Base-by-base conservation (phyloP, 2,329 filamentous ascomycete species). In the Neophaeococcomyces mojaviensis region DNA sequence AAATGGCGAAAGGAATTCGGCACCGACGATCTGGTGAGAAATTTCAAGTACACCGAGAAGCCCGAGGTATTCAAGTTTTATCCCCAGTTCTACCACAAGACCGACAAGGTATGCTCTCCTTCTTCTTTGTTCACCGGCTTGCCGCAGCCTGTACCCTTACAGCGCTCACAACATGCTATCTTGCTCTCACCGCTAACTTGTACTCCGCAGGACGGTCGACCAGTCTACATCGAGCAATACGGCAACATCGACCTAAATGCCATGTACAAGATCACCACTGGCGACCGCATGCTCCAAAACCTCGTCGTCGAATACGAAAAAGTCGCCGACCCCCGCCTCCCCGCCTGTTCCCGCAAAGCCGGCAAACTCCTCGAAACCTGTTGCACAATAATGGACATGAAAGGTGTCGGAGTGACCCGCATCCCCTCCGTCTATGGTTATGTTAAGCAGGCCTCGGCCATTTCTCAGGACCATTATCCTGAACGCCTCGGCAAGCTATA, bases 381-480 rank as follows among this genome's bases (percentile, higher is more conserved):
- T 74, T 97, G 92, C 81, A 90, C 86, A 54, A 88, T 98, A 70
- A 92, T 97, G 84, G 92, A 98, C 69, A 78, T 96, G 66, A 95
- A 95, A 74, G 89, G 89, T 52, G 89, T 98, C 19, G 87, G 87
- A 49, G 71, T 97, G 58, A 77, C 75, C 64, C 92, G 85, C 69
- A 82, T 87, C 35, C 77, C 81, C 52, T 84, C 84, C 51, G 90
- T 96, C 48, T 95, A 94, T 73, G 77, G 80, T 45, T 97, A 96
- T 72, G 79, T 98, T 57, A 80, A 80, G 60, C 79, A 84, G 64
- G 88, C 88, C 37, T 92, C 88, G 28, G 82, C 73, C 65, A 86
- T 98, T 70, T 94, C 87, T 55, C 92, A 97, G 71, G 95, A 97
- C 78, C 94, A 97, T 80, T 98, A 98, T 72, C 92, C 92, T 6